Evolutionary conservation across 139 green algal genomes (phyloP), one percentile per base, ranked within the genome.

Genomic region (Chlamydomonas sp.): DNA sequence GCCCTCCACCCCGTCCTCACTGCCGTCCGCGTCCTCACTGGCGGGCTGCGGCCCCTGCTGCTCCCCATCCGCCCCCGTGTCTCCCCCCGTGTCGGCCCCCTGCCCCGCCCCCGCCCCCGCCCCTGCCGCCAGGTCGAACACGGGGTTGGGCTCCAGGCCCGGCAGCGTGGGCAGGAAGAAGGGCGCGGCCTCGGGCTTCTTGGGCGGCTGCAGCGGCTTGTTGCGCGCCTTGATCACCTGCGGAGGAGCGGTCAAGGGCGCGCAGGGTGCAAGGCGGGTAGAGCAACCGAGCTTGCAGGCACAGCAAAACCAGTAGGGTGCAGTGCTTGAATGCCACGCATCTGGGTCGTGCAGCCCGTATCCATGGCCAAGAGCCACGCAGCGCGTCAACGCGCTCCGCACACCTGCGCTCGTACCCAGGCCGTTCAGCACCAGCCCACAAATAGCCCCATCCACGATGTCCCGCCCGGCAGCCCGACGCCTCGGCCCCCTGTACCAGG

Each of bases 81-180:
- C 72, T 61, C 31, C 61, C 61, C 61, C 77, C 77, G 64, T 3
- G 58, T 63, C 69, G 69, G 4, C 75, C 3, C 8, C 58, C 18
- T 60, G 61, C 4, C 62, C 68, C 31, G 10, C n/a, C 20, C 59
- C 49, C 2, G 10, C 72, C 10, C 62, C 63, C 63, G 66, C 59
- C 16, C 4, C 78, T 3, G 49, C 77, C 49, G 75, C 63, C 0
- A 67, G 58, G 61, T 93, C 93, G 82, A 97, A 97, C 2, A 96
- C 89, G 1, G 95, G 94, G 49, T 96, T 83, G 16, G 77, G 78
- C 60, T 16, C 85, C 78, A 94, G 89, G 0, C 86, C 90, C 4
- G 94, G 88, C 2, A 97, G 66, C 0, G 97, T 98, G 12, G 98
- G 98, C 78, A 99, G 92, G 96, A 99, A 99, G 92, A 99, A 99